Evolutionary conservation across 768 basidiomycete genomes (phyloP).

Genomic region (Rhizopogon sp.): DNA sequence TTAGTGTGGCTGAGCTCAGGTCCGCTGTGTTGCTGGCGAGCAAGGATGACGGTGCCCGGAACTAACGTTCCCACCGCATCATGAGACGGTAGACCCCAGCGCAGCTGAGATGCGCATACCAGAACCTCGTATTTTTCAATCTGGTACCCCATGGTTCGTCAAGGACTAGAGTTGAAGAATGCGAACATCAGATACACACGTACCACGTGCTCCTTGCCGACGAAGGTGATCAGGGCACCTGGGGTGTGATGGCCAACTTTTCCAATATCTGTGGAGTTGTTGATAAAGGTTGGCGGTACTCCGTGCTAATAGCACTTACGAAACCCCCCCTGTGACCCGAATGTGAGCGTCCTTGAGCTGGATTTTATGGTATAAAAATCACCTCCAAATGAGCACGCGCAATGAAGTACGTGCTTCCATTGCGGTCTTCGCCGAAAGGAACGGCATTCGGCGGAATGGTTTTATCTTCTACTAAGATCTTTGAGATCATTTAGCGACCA

Average conservation of each 20-base stretch:
- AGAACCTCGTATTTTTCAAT: slow-evolving; percentile 29
- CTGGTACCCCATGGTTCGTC: slow-evolving; percentile 9
- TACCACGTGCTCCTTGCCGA: slow-evolving; percentile 30
- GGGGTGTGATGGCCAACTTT: slow-evolving; percentile 26
- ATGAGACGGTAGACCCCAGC: slow-evolving; percentile 21
- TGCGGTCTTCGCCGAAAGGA: slow-evolving; percentile 20
- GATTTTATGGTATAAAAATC: neutral
- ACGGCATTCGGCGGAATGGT: slow-evolving; percentile 24
- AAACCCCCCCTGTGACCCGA: neutral
- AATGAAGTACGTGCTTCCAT: slow-evolving; percentile 19
- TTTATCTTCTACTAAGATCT: slow-evolving; percentile 24
- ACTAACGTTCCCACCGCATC: slow-evolving; percentile 9
- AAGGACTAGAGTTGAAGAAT: neutral
- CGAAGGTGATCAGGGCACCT: slow-evolving; percentile 28
- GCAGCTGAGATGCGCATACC: slow-evolving; percentile 29
- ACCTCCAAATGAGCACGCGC: slow-evolving; percentile 16
- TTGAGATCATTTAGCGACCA: neutral
- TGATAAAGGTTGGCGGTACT: too few relatives aligned
- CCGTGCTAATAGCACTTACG: neutral
- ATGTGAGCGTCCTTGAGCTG: neutral
- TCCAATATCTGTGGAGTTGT: slow-evolving; percentile 23
- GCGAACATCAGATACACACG: neutral
- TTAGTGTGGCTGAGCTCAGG: neutral
- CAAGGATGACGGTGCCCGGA: slow-evolving; percentile 27
- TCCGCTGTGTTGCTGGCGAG: slow-evolving; percentile 10